phyloP scores from a whole-genome alignment of 1,284 basidiomycete genomes.

The Paramarasmius palmivorus region DNA sequence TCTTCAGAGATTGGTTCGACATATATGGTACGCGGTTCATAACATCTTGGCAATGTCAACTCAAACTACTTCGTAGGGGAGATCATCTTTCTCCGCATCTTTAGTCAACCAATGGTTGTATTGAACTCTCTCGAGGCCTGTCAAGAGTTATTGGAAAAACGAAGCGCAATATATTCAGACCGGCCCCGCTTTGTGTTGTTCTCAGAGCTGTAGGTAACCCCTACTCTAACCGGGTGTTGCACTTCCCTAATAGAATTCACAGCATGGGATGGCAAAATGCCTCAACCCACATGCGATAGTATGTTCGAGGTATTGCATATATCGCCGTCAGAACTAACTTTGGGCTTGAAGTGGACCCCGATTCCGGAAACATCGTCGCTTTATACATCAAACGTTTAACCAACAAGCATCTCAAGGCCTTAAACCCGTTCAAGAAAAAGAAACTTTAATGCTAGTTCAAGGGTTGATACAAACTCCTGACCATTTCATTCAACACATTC shows the following conservation, averaged over 20 bases:
- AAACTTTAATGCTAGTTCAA: conserved; percentile 38
- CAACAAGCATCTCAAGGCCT: conserved; percentile 37
- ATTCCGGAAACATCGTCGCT: conserved; percentile 50
- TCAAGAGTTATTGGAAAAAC: conserved; percentile 47
- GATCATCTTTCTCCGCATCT: conserved; percentile 38
- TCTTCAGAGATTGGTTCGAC: conserved; percentile 9
- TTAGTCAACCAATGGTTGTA: conserved; percentile 44
- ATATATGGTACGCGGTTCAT: conserved; percentile 7
- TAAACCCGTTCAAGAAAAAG: conserved; percentile 41
- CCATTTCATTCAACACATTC: conserved; percentile 40
- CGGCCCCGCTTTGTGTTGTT: conserved; percentile 48
- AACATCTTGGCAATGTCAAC: not conserved
- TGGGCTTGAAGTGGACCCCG: conserved; percentile 39
- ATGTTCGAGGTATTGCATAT: conserved; percentile 16
- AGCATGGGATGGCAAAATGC: conserved; percentile 50
- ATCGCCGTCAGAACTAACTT: conserved; percentile 3
- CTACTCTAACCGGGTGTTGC: not conserved
- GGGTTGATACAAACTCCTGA: conserved; percentile 38
- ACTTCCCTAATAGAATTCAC: conserved; percentile 3
- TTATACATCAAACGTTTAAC: conserved; percentile 49
- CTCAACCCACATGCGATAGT: conserved; percentile 45
- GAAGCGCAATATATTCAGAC: conserved; percentile 50
- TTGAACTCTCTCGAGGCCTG: conserved; percentile 41
- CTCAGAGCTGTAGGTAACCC: conserved; percentile 39
- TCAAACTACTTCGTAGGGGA: conserved; percentile 31